Evolutionary conservation across 108 stramenopile genomes (phyloP), one percentile per base, ranked within the genome.

Genomic region (Epithemia pelagica): DNA sequence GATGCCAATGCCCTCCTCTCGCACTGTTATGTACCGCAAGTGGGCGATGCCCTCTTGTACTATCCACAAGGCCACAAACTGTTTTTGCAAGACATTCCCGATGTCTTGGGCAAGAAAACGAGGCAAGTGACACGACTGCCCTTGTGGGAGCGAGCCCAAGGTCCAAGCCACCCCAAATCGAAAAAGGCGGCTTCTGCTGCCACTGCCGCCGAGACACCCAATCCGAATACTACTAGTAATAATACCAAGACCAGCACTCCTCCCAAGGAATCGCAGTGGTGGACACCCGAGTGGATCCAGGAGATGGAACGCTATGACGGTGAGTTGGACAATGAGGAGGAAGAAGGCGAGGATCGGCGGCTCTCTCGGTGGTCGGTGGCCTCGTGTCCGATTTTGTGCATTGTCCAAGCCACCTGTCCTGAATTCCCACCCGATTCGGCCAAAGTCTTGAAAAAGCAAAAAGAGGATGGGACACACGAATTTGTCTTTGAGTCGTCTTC

Each of bases 351-450:
- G 15, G 37, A 46, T 15, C 37, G 15, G 37, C 37, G 15, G 15
- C 37, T n/a, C n/a, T n/a, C 37, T 5, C 10, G 5, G 15, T 46
- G 5, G 15, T 46, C 37, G 5, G 37, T 46, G 5, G 37, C 37
- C 10, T 15, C 5, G 10, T 82, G 76, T 67, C 80, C 80, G n/a
- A 70, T 85, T 7, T 23, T 85, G 25, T 85, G 84, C 68, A 69
- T 72, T 19, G 80, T 85, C 25, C 77, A 81, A 31, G 31, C 52
- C 21, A 77, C 78, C 15, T 68, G 76, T 58, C 72, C 75, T 15
- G 84, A 85, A 66, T 85, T 85, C 53, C 84, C 84, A 1, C 74
- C 58, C 1, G 80, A 85, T 52, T 56, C 64, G 21, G 24, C 33
- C 27, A 69, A 79, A 64, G 53, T 67, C 15, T 54, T 62, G 52